A percentile compares a stretch with the other conserved stretches of the same genome.
phyloP scores from a whole-genome alignment of 352 stramenopile genomes.

The Phytophthora brassicae region DNA sequence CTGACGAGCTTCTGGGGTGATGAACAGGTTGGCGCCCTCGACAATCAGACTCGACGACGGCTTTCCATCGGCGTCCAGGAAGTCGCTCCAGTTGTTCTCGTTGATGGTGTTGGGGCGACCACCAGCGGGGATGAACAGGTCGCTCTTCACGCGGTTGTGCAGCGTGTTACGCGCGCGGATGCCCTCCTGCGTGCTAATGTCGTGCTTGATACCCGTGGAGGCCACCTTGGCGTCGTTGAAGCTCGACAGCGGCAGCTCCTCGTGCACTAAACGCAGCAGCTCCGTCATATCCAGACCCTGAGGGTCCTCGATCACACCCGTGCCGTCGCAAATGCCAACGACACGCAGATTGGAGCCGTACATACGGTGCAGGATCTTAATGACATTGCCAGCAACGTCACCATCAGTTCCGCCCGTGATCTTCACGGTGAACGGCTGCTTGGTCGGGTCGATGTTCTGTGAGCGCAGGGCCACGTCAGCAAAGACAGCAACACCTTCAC shows the following conservation, averaged over 20 bases:
- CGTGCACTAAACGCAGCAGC: slow-evolving; percentile 93
- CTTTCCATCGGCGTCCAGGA: slow-evolving; percentile 66
- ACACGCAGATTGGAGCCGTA: slow-evolving; percentile 93
- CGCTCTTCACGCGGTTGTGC: slow-evolving; percentile 94
- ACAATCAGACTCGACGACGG: slow-evolving; percentile 83
- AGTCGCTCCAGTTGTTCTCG: slow-evolving; percentile 84
- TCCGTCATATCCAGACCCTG: slow-evolving; percentile 94
- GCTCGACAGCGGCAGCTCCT: slow-evolving; percentile 88
- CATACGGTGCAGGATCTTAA: slow-evolving; percentile 97
- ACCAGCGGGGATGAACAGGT: slow-evolving; percentile 84
- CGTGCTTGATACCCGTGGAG: slow-evolving; percentile 77
- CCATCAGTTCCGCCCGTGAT: slow-evolving; percentile 96
- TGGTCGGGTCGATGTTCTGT: slow-evolving; percentile 76
- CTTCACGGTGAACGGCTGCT: slow-evolving; percentile 80
- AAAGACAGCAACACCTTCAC: slow-evolving; percentile 79
- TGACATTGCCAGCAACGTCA: slow-evolving; percentile 97
- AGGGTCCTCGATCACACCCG: slow-evolving; percentile 94
- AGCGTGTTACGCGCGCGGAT: slow-evolving; percentile 96
- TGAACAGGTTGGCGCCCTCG: slow-evolving; percentile 86
- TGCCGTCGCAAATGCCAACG: slow-evolving; percentile 90
- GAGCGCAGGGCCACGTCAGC: slow-evolving; percentile 74
- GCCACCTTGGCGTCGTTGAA: slow-evolving; percentile 55
- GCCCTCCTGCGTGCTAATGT: slow-evolving; percentile 70
- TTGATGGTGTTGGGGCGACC: slow-evolving; percentile 87
- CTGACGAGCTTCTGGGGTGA: slow-evolving; percentile 84